Evolutionary conservation across 2,329 filamentous ascomycete genomes (phyloP).

Genomic region (Aspergillus novoparasiticus): DNA sequence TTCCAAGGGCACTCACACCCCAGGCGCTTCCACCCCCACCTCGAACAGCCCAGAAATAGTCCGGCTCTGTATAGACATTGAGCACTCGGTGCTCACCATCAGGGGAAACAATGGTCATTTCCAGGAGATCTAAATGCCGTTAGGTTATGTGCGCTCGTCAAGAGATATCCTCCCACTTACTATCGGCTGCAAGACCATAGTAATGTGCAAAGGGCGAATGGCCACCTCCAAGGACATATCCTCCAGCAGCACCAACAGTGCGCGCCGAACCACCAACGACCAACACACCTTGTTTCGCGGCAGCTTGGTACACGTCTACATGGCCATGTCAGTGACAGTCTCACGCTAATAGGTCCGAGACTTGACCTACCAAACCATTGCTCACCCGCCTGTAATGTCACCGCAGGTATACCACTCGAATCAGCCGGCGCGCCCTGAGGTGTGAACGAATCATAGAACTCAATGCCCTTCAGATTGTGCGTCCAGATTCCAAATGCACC

Average conservation of each 20-base stretch:
- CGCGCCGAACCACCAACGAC: conserved; percentile 4
- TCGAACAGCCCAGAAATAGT: conserved; percentile 3
- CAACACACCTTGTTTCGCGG: background rate
- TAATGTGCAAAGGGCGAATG: conserved; percentile 5
- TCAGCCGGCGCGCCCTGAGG: background rate
- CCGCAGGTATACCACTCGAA: background rate
- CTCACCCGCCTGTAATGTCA: conserved; percentile 4
- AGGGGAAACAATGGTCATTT: conserved; percentile 1
- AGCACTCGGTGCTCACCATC: conserved; percentile 2
- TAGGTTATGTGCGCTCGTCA: rapidly evolving
- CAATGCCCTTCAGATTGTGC: background rate
- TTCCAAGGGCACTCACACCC: background rate
- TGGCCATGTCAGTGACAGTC: background rate
- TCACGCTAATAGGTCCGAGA: background rate
- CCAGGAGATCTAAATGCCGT: background rate
- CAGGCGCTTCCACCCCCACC: conserved; percentile 3
- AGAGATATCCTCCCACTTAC: background rate
- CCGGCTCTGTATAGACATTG: background rate
- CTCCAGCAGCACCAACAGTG: conserved; percentile 7
- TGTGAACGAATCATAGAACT: conserved; percentile 1
- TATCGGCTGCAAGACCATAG: conserved; percentile 5
- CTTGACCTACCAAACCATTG: conserved; percentile 5
- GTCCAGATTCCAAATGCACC: conserved; percentile 2
- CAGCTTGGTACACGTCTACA: conserved; percentile 6
- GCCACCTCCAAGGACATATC: conserved; percentile 4